Conservation (phyloP, 2,329 filamentous ascomycete species). For the Colletotrichum sp. region DNA sequence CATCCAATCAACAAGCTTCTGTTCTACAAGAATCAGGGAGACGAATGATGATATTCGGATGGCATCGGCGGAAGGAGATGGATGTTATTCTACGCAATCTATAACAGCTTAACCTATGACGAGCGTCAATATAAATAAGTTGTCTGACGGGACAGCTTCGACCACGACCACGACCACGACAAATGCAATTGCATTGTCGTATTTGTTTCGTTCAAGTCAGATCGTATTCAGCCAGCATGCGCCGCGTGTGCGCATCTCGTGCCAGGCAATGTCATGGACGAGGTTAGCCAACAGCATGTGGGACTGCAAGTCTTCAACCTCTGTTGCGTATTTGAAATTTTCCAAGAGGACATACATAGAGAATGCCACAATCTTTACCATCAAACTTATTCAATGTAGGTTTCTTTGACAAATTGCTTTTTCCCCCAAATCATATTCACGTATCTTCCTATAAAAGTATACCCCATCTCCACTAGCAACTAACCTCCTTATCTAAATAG, state of each 20-base stretch:
- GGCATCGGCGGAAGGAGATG: background rate
- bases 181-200: rapidly evolving
- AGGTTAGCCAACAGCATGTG: background rate
- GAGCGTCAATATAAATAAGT: background rate
- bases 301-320: background rate
- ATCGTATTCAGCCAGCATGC: background rate
- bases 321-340: background rate
- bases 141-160: background rate
- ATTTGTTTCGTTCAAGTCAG: background rate
- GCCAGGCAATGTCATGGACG: background rate
- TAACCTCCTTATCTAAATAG: too few relatives aligned
- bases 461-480: too few relatives aligned
- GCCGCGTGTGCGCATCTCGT: background rate
- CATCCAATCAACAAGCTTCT: background rate
- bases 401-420: background rate
- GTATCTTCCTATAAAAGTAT: too few relatives aligned
- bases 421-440: background rate
- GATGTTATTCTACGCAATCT: background rate
- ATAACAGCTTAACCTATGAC: background rate
- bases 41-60: background rate
- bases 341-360: background rate
- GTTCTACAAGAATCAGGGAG: background rate
- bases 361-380: background rate
- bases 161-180: background rate
- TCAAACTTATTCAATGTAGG: too few relatives aligned